These are phyloP conservation scores for Telopea speciosissima DNA, from an alignment of 177 flowering plant genomes.

Conservation along the genomic window DNA sequence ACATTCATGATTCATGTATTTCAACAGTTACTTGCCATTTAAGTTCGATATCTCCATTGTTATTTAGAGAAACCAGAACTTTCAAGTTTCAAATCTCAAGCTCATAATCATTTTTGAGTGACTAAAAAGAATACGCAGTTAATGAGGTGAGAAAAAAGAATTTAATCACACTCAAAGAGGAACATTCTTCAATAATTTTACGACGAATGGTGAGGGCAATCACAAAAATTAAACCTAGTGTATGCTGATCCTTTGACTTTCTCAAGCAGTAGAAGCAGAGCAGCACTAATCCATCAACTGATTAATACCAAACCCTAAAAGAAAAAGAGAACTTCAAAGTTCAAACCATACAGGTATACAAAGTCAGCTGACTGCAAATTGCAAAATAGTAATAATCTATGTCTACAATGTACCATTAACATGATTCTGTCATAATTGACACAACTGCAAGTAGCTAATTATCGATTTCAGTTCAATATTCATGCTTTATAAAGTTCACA, in stretches of 20 bases:
- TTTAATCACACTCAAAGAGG: not conserved
- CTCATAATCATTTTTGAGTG: too few relatives aligned
- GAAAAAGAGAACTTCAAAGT: not conserved
- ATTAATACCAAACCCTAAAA: not conserved
- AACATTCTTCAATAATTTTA: not conserved
- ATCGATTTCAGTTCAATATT: conserved; percentile 6
- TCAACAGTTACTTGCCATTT: too few relatives aligned
- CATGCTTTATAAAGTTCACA: conserved; percentile 8
- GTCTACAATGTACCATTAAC: not conserved
- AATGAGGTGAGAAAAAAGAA: not conserved
- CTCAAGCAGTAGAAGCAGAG: not conserved
- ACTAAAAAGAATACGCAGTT: too few relatives aligned
- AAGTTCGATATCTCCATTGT: too few relatives aligned
- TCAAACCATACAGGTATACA: not conserved
- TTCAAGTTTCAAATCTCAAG: too few relatives aligned
- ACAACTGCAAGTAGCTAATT: not conserved
- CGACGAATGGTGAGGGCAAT: not conserved
- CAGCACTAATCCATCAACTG: not conserved
- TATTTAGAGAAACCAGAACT: too few relatives aligned
- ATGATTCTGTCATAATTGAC: not conserved
- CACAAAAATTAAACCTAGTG: not conserved
- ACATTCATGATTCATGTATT: too few relatives aligned
- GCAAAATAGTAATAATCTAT: not conserved
- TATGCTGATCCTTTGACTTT: not conserved
- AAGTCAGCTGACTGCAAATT: not conserved